Base-by-base conservation (phyloP, 176 grass and related monocot species). In the Ensete glaucum region DNA sequence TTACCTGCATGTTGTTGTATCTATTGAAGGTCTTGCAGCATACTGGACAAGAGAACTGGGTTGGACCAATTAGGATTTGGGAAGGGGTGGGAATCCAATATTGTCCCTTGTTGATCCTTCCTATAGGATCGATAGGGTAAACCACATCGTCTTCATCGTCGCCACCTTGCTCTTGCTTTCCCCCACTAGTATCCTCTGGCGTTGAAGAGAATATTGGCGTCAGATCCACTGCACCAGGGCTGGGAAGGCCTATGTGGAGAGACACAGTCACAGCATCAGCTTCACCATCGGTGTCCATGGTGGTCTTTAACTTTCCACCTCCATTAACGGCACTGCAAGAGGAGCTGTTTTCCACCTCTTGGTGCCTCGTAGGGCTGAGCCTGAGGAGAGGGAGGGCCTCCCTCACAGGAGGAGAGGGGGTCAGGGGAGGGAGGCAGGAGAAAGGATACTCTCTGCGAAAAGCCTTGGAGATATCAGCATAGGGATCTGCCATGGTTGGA, bases 1-100 rank as follows among this genome's bases (percentile, higher is more conserved):
- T 8, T 78, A 96, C 93, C 87, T 96, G 93, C 93, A 96, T 96
- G 83, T 96, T 96, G 74, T 96, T 96, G 85, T 96, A 96, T 90
- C 93, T 62, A 72, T 96, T 96, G 89, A 96, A 96, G 62, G 93
- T 96, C 70, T 96, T 96, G 80, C 70, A 90, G 77, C 93, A 96
- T 71, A 96, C 93, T 14, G 93, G 93, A 60, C 93, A 96, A 21
- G 89, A 96, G 89, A 96, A 96, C 85, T 96, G 93, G 49, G 93
- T 96, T 1, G 93, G 93, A 7, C 93, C 93, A 73, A 96, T 92
- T 52, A 96, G 83, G 81, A 96, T 96, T 83, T 96, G 93, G 53
- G 93, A 87, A 59, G 93, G 93, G 20, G 93, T 96, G 25, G 93
- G 93, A 76, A 96, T 96, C 92, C 93, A 96, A 76, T 96, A 92